Evolutionary conservation across 768 basidiomycete species (phyloP), one percentile per base, ranked within the genome.

Genomic region (Agaricus subrufescens): DNA sequence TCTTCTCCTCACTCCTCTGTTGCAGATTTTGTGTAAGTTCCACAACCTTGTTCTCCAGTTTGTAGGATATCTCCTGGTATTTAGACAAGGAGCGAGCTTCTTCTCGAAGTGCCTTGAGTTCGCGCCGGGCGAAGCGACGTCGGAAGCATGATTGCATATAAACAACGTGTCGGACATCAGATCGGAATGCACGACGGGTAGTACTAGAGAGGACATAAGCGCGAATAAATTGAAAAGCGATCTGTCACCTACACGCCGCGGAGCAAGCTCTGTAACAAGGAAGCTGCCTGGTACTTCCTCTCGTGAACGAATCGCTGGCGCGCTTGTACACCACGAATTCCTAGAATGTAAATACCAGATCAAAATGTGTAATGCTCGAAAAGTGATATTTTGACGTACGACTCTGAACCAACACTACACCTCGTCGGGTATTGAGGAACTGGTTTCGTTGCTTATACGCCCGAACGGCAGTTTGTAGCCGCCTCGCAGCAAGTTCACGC

Each of bases 31-130:
- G 97, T 0, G 97, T 98, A 59, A 99, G 87, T 68, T 98, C 96
- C 57, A 99, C 93, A 44, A 99, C 97, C 74, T 98, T 99, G 80
- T 98, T 99, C 75, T 99, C 97, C 54, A 99, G 80, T 62, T 84
- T 86, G 67, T 98, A 98, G 0, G 96, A 98, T 62, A 96, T 97
- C 73, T 97, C 94, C 75, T 97, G 98, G 84, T 96, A 98, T 68
- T 94, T 97, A 62, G 91, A 90, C 29, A 95, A 95, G 1, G 97
- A 98, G 50, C 94, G 92, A 5, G 97, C 97, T 71, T 99, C 97
- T 7, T 87, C 82, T 66, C 82, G 87, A 60, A 99, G 83, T 9
- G 74, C 75, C 63, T 88, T 90, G 60, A 99, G 83, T 67, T 98
- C 85, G 62, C 86, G 88, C 57, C 87, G 84, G 23, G 97, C 97